A percentile compares a stretch with the other conserved stretches of the same genome.
Evolutionary conservation across 192 early-diverging fungal species (phyloP).

Genomic region (Backusella australiensis): DNA sequence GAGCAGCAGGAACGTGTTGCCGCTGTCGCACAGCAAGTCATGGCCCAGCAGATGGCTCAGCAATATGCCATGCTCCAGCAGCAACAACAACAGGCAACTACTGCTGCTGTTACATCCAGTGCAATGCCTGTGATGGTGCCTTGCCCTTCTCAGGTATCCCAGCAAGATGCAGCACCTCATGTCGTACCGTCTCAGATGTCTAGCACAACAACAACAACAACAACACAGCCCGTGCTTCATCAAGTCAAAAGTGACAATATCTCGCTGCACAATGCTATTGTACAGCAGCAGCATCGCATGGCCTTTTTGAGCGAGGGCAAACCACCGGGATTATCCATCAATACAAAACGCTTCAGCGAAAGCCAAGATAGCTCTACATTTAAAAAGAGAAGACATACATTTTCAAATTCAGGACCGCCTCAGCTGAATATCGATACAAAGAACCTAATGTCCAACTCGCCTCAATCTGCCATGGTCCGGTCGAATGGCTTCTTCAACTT

Average conservation of each 20-base stretch:
- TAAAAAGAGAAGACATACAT: conserved; percentile 17
- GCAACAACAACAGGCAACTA: neutral
- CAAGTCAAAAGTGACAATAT: conserved; percentile 20
- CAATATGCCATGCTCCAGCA: neutral
- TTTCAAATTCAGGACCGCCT: conserved; percentile 18
- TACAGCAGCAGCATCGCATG: conserved; percentile 17
- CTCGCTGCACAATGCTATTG: conserved; percentile 16
- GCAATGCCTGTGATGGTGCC: conserved; percentile 10
- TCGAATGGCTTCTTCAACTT: neutral
- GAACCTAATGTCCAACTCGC: neutral
- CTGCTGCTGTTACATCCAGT: neutral
- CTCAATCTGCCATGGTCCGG: neutral
- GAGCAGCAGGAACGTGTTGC: conserved; percentile 17
- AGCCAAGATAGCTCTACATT: neutral
- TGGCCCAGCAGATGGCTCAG: conserved; percentile 8
- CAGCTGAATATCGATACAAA: conserved; percentile 7
- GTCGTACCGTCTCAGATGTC: conserved; percentile 10
- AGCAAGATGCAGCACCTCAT: conserved; percentile 5
- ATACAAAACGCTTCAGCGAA: neutral
- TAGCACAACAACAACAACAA: neutral
- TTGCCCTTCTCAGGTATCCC: neutral
- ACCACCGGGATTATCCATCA: neutral
- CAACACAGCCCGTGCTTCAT: conserved; percentile 5
- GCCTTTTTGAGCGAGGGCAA: neutral
- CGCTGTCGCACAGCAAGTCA: conserved; percentile 7